phyloP scores from a whole-genome alignment of 2,329 filamentous ascomycete genomes.

The Penicillium sp. region DNA sequence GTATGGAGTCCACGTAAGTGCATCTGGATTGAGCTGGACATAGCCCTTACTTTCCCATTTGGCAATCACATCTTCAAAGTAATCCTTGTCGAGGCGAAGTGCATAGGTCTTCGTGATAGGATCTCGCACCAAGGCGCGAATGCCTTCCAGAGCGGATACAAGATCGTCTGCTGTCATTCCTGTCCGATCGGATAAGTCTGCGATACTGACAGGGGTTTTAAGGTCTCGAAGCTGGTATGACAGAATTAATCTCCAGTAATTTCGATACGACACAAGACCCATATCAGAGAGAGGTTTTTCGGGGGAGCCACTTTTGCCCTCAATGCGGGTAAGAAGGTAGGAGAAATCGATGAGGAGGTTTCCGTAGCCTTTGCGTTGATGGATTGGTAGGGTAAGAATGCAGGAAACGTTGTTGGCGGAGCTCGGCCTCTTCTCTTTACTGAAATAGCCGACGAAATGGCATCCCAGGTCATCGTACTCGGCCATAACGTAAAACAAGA shows the following conservation, averaged over 20 bases:
- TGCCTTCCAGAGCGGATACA: constrained; percentile 85
- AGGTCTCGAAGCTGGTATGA: constrained; percentile 78
- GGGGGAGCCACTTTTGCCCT: constrained; percentile 90
- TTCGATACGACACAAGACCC: constrained; percentile 94
- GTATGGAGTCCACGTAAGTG: constrained; percentile 93
- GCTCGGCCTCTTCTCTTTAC: constrained; percentile 93
- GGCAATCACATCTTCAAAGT: constrained; percentile 82
- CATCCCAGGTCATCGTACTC: constrained; percentile 84
- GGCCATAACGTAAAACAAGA: constrained; percentile 98
- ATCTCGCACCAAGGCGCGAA: constrained; percentile 87
- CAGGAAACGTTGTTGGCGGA: constrained; percentile 98
- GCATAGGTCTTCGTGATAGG: constrained; percentile 87
- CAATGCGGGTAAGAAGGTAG: constrained; percentile 89
- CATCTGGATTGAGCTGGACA: constrained; percentile 77
- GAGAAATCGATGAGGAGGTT: constrained; percentile 98
- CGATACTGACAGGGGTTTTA: constrained; percentile 59
- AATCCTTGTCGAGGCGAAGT: constrained; percentile 80
- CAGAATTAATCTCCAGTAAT: constrained; percentile 91
- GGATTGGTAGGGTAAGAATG: constrained; percentile 92
- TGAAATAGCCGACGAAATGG: constrained; percentile 99
- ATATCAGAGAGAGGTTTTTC: constrained; percentile 98
- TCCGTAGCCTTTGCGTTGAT: constrained; percentile 95
- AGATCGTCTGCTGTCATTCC: constrained; percentile 97
- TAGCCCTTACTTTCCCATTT: constrained; percentile 91
- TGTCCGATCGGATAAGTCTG: constrained; percentile 73